Base-by-base conservation (phyloP, 805 yeast species). In the Candida maesae region DNA sequence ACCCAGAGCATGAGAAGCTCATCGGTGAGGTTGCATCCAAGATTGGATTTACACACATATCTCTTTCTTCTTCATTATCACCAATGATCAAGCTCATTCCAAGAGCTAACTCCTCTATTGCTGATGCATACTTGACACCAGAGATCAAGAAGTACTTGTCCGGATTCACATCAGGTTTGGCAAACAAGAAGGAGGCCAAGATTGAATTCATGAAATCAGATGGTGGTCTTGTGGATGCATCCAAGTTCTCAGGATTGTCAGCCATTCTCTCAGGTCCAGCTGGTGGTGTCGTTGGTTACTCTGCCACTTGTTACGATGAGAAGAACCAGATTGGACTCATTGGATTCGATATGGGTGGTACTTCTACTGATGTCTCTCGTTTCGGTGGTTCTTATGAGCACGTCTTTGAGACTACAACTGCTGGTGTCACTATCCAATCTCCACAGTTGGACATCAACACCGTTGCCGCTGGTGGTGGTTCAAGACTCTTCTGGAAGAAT, bases 241-340 rank as follows among this genome's bases (percentile, higher is more conserved):
- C 78, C 17, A 73, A 77, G 36, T 91, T 91, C 59, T 82, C 96
- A 0, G 98, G 98, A 2, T 67, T 91, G 27, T 74, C 79, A 51
- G 95, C 98, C 4, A 84, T 91, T 36, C 64, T 91, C 26, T 87
- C 96, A 1, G 98, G 98, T 2, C 98, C 98, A 3, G 98, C 98
- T 9, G 98, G 98, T 28, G 98, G 98, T 36, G 95, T 91, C 44
- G 96, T 91, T 25, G 98, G 98, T 0, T 86, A 79, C 53, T 86
- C 96, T 0, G 73, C 78, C 38, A 90, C 98, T 0, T 85, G 95
- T 46, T 87, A 72, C 58, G 71, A 78, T 45, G 62, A 65, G 1
- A 54, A 63, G n/a, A 73, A 74, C 41, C 63, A 65, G 11, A 71
- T 73, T 18, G 89, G 95, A 0, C 68, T 84, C 35, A 74, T 86